A percentile compares a stretch with the other conserved stretches of the same genome.
Conservation (phyloP, 208 protist genomes). For the Herpetomonas tarakana region DNA sequence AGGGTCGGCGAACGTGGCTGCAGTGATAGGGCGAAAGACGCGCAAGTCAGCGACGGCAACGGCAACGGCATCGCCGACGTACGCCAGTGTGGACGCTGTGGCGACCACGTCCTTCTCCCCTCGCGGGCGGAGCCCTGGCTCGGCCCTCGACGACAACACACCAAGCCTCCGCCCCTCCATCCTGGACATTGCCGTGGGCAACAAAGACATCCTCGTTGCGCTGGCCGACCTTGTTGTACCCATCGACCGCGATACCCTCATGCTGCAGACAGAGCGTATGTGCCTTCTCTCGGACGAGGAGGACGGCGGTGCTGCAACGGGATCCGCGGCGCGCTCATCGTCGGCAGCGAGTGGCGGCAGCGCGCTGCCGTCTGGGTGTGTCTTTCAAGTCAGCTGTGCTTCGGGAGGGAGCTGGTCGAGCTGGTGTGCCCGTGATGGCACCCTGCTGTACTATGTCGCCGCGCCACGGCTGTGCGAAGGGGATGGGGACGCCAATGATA, state of each 20-base stretch:
- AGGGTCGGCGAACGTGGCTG: not conserved
- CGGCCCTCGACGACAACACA: too few relatives aligned
- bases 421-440: not conserved
- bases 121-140: too few relatives aligned
- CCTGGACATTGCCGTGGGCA: conserved; percentile 4
- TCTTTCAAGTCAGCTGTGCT: not conserved
- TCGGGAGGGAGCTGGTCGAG: not conserved
- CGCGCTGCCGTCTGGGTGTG: too few relatives aligned
- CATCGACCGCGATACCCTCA: not conserved
- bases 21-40: not conserved
- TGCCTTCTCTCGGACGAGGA: not conserved
- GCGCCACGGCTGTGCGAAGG: not conserved
- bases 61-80: not conserved
- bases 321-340: too few relatives aligned
- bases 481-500: conserved; percentile 21
- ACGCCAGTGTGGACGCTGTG: not conserved
- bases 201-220: not conserved
- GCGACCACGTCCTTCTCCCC: too few relatives aligned
- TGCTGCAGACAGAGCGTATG: not conserved
- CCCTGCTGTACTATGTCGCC: not conserved
- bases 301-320: not conserved
- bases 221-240: not conserved
- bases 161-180: not conserved
- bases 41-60: not conserved
- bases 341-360: too few relatives aligned